These are phyloP conservation scores for Tanacetum coccineum DNA, from an alignment of 129 eudicot genomes.

Conservation along the genomic window DNA sequence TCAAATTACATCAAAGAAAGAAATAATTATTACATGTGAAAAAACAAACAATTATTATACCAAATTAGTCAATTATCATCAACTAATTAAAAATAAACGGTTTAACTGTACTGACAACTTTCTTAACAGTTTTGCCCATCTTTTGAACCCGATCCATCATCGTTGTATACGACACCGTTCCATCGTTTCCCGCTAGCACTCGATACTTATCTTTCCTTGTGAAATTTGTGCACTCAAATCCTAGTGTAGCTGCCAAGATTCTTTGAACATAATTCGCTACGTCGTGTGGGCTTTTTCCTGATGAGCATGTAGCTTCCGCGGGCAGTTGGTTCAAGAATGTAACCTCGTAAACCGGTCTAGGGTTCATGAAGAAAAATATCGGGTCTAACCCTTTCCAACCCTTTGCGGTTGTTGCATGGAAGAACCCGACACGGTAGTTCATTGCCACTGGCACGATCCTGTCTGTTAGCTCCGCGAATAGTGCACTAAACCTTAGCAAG, in stretches of 20 bases:
- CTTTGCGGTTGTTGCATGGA: constrained; percentile 66
- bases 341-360: constrained; percentile 35
- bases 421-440: constrained; percentile 35
- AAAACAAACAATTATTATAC: constrained; percentile 16
- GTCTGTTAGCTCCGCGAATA: constrained; percentile 37
- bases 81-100: constrained; percentile 38
- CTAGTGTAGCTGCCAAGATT: constrained; percentile 78
- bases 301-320: constrained; percentile 82
- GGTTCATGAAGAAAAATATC: constrained; percentile 59
- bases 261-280: constrained; percentile 95
- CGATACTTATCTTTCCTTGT: constrained; percentile 93
- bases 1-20: constrained; percentile 8
- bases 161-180: constrained; percentile 56
- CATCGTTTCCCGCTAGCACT: constrained; percentile 92
- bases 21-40: constrained; percentile 25
- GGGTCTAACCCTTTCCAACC: constrained; percentile 96
- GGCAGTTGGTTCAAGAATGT: constrained; percentile 51
- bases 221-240: constrained; percentile 88
- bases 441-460: constrained; percentile 42
- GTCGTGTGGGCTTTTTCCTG: constrained; percentile 88
- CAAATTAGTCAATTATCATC: neutral
- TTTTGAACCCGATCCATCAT: constrained; percentile 36
- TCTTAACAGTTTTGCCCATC: constrained; percentile 42
- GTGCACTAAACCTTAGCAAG: constrained; percentile 37
- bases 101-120: constrained; percentile 54